These are phyloP conservation scores for Xylariaceae sp. DNA, from an alignment of 2,329 filamentous ascomycete species.

Conservation along the genomic window DNA sequence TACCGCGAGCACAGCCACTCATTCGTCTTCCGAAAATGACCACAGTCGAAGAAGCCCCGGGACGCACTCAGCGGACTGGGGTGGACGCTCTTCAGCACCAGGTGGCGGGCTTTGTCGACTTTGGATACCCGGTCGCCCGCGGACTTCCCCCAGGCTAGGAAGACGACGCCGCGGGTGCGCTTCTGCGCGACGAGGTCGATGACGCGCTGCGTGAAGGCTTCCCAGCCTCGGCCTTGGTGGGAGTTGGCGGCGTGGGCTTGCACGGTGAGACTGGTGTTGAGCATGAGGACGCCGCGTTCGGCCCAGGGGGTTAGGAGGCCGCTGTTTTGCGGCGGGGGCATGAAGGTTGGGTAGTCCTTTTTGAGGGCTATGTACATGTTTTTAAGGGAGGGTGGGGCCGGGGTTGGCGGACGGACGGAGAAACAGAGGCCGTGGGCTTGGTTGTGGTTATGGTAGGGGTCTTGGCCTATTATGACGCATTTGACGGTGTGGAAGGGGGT, in stretches of 20 bases:
- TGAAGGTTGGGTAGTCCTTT: conserved; percentile 81
- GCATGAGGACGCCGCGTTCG: conserved; percentile 81
- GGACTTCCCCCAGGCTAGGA: conserved; percentile 86
- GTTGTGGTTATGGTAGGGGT: conserved; percentile 93
- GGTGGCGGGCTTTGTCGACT: conserved; percentile 66
- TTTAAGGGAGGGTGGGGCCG: conserved; percentile 78
- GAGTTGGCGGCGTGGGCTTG: conserved; percentile 82
- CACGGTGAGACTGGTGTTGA: conserved; percentile 94
- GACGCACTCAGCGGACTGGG: conserved; percentile 86
- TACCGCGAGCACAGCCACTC: conserved; percentile 78
- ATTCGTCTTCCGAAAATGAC: conserved; percentile 76
- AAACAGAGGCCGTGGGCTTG: conserved; percentile 97
- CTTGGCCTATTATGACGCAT: conserved; percentile 89
- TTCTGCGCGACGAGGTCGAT: conserved; percentile 81
- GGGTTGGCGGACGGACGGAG: conserved; percentile 83
- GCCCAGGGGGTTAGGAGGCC: conserved; percentile 92
- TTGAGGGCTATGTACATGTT: conserved; percentile 91
- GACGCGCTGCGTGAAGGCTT: conserved; percentile 82
- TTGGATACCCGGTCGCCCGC: conserved; percentile 73
- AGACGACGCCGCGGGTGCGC: conserved; percentile 77
- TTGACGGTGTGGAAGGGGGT: conserved; percentile 86
- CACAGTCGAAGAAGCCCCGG: conserved; percentile 76
- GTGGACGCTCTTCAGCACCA: conserved; percentile 81
- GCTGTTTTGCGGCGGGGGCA: conserved; percentile 65
- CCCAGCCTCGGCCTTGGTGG: conserved; percentile 85